Evolutionary conservation across 2,329 filamentous ascomycete genomes (phyloP), one percentile per base, ranked within the genome.

Genomic region (Nemania abortiva): DNA sequence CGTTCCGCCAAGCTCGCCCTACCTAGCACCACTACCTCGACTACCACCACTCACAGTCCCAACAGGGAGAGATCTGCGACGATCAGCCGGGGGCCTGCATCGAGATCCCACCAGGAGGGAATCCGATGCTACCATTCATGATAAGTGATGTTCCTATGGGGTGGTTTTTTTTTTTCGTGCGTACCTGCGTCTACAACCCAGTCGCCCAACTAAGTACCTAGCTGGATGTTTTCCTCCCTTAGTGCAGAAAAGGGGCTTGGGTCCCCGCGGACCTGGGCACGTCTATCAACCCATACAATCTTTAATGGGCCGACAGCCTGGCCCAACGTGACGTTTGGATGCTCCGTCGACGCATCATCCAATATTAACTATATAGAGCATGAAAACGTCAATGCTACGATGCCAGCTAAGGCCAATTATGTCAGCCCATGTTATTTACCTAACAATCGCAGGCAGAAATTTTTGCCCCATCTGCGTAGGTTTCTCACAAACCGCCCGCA

Each of bases 61-160:
- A 67, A 67, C 37, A 54, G 31, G 64, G 60, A 61, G 52, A 67
- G 68, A 70, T 70, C 68, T 63, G 56, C 68, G 59, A 70, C 60
- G 68, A 70, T 70, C 68, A 61, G 11, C 60, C 42, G 56, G 55
- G 59, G 54, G 34, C 24, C 60, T 61, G 68, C 64, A 67, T 60
- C 68, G 50, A 59, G 54, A 61, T 64, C 50, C 63, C 49, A 61
- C 49, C 24, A 66, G 18, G 42, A 55, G 22, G n/a, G 20, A 57
- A 58, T 64, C 31, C 20, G 57, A 64, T 64, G 59, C 64, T 54
- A 58, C 63, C 58, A 22, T 59, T 63, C 31, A 47, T 59, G 39
- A 55, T 60, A 63, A 62, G 47, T 50, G 52, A 62, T 63, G 27
- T 55, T 56, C 39, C 54, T 49, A 29, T 61, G 45, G 49, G 27